Base-by-base conservation (phyloP, 495 filamentous ascomycete genomes). In the Aspergillus bridgeri region DNA sequence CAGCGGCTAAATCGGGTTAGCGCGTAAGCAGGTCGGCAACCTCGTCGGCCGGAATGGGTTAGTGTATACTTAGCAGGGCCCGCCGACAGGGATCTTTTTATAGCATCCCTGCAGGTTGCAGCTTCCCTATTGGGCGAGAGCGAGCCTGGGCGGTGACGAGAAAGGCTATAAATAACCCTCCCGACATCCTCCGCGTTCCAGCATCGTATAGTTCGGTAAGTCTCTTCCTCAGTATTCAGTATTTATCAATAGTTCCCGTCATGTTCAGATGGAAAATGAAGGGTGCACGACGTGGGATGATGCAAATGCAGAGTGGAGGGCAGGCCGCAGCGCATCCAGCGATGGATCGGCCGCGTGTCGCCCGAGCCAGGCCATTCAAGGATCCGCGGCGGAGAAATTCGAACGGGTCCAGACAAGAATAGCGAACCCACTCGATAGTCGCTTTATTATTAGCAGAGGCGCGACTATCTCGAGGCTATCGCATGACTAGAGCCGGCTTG, bases 391-490 rank as follows among this genome's bases (percentile, higher is more conserved):
- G 33, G 33, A 38, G 33, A 38, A 38, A 38, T 38, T 38, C 33
- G 23, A 25, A 48, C 48, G 54, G 45, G 54, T 49, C 54, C 38
- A 18, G 33, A 57, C 54, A 42, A 51, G 54, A 57, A 57, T 57
- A 57, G 55, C 24, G 18, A 46, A 25, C 57, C 33, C 33, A 38
- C 33, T 38, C 33, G 33, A 38, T 38, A 38, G 56, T 58, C n/a
- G 51, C 43, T 54, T 54, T 54, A 59, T 57, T 57, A 57, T 57
- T 57, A 57, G 54, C 49, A 57, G 25, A 42, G 18, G 22, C 6
- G 18, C 45, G 22, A 47, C 22, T 23, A 47, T 47, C 22, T 47
- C 22, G 11, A 38, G 33, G 33, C 45, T 47, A 20, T 47, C 45
- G 6, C 45, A 29, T 18, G 25, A 29, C 22, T 51, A 27, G 11